phyloP scores from a whole-genome alignment of 805 yeast species.

The Candida endomychidarum region DNA sequence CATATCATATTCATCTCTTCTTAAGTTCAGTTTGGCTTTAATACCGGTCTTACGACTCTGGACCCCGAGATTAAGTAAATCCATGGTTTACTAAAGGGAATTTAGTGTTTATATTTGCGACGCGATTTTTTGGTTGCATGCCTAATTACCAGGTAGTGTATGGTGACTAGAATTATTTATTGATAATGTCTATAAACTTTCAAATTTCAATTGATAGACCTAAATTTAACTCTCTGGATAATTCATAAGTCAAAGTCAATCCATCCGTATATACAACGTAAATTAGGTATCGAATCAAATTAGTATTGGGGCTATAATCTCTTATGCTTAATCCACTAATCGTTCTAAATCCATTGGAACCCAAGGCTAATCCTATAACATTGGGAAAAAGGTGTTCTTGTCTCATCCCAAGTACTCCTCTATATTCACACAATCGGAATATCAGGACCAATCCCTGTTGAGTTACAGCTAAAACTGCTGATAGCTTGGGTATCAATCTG shows the following conservation, averaged over 20 bases:
- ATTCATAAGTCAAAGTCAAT: conserved; percentile 22
- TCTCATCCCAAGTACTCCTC: conserved; percentile 42
- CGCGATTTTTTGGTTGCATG: conserved; percentile 1
- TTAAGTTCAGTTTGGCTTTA: conserved; percentile 44
- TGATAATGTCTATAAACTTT: no score
- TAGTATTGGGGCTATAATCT: conserved; percentile 21
- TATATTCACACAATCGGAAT: conserved; percentile 35
- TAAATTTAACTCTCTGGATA: conserved; percentile 9
- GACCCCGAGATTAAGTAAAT: conserved; percentile 50
- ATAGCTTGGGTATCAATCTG: conserved; percentile 34
- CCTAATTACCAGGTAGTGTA: neutral
- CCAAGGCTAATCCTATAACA: conserved; percentile 26
- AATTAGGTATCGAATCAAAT: conserved; percentile 27
- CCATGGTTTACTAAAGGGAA: conserved; percentile 24
- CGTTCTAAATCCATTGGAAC: conserved; percentile 30
- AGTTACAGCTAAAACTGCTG: conserved; percentile 32
- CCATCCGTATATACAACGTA: conserved; percentile 39
- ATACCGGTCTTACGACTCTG: conserved; percentile 69
- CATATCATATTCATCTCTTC: conserved; percentile 59
- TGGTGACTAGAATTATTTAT: no score
- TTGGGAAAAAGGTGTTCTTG: conserved; percentile 45
- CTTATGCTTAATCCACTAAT: conserved; percentile 33
- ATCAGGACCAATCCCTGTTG: conserved; percentile 40
- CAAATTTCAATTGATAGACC: no score
- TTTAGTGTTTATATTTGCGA: conserved; percentile 1